Base-by-base conservation (phyloP, 2,329 filamentous ascomycete genomes). In the Penicillium hordei region DNA sequence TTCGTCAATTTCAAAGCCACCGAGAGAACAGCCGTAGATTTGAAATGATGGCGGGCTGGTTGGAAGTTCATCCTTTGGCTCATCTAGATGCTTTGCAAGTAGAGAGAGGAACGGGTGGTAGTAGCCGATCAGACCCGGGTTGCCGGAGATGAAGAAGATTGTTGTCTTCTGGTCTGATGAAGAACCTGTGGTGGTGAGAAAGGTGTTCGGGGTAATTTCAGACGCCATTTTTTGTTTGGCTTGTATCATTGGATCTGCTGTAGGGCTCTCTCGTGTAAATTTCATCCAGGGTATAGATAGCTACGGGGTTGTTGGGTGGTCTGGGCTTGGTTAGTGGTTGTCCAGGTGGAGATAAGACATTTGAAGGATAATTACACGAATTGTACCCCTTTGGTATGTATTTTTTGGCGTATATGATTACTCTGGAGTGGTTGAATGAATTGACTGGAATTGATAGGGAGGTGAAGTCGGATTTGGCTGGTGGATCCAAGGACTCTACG, bases 71-170 rank as follows among this genome's bases (percentile, higher is more conserved):
- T 40, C 27, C 12, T 52, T 29, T 42, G 46, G 2, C 29, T 52
- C 21, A 3, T 36, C 53, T 19, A 71, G 50, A 21, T 63, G 72
- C 51, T 60, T 61, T 40, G 69, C 65, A 2, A 80, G 63, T 13
- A 73, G 61, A 8, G 75, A 75, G 34, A 80, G 66, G 59, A 79
- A 80, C 1, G 70, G 67, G 55, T 77, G 70, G 62, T 80, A 82
- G 70, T 82, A 83, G 8, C 73, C 71, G 53, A 82, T 78, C 36
- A 83, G 67, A 2, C 79, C 77, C 2, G 81, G 78, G 60, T 82
- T 83, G 27, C 81, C 80, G 23, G 80, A 76, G 33, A 83, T 75
- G 55, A 82, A 79, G 64, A 76, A 80, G 13, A 79, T 70, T 31
- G 72, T 68, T 3, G 66, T 66, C 2, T 59, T 51, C 7, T 46